Percentiles rank a stretch among this genome's conserved stretches.
Evolutionary conservation across 116 monocot species (phyloP).

Genomic region (Phalaenopsis hybrid): DNA sequence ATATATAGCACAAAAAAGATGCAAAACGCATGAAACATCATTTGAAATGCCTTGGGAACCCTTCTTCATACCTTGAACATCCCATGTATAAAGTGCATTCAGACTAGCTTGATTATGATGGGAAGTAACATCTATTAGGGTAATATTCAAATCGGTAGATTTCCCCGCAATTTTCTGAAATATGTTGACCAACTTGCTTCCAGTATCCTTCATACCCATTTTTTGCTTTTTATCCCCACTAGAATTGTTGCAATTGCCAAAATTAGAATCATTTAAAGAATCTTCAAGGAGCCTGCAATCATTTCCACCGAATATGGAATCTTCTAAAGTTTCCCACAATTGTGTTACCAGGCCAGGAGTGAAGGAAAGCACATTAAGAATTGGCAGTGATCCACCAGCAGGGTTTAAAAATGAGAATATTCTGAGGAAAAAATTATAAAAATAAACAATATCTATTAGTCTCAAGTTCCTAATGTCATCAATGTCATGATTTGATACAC

Average conservation of each 20-base stretch:
- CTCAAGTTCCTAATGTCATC: conserved; percentile 18
- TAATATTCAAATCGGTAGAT: conserved; percentile 27
- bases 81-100: conserved; percentile 47
- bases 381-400: conserved; percentile 47
- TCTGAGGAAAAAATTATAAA: conserved; percentile 69
- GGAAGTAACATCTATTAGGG: conserved; percentile 14
- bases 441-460: conserved; percentile 43
- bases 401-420: conserved; percentile 60
- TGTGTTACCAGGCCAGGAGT: conserved; percentile 72
- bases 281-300: conserved; percentile 10
- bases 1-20: conserved; percentile 92
- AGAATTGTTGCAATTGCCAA: conserved; percentile 15
- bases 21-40: conserved; percentile 45
- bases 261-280: conserved; percentile 17
- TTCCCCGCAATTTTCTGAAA: conserved; percentile 71
- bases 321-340: conserved; percentile 64
- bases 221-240: conserved; percentile 34
- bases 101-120: conserved; percentile 16
- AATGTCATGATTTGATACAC: conserved; percentile 9
- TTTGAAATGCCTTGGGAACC: conserved; percentile 48
- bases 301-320: conserved; percentile 31
- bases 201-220: conserved; percentile 41
- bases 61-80: conserved; percentile 54
- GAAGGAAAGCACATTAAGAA: conserved; percentile 89
- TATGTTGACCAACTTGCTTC: conserved; percentile 68